Evolutionary conservation across 2,329 filamentous ascomycete genomes (phyloP), one percentile per base, ranked within the genome.

Genomic region (Pezicula neosporulosa): DNA sequence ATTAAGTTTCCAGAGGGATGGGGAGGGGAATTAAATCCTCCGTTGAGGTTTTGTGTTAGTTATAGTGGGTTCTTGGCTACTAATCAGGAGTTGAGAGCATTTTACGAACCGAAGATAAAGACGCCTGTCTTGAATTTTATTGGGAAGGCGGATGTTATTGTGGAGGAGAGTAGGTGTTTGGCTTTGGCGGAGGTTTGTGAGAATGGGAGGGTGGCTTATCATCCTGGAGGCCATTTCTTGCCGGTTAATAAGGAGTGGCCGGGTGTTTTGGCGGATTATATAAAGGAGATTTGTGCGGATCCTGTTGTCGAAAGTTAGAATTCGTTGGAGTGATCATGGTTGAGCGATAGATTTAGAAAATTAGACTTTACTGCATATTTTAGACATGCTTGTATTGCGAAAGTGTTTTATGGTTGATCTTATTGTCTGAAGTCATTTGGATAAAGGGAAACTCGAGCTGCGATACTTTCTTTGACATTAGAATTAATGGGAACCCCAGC

Each of bases 211-310:
- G 63, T 81, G 61, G 79, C 86, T 63, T 90, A 96, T 13, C 55
- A 57, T 68, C 91, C 92, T 2, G 91, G 91, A 7, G 90, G 90
- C 0, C 91, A 96, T 66, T 90, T 94, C 62, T 79, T 96, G 63
- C 91, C 91, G 0, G 83, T 90, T 51, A 82, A 85, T 61, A 88
- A 86, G 72, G 86, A 90, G 58, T 93, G 87, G 78, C 81, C 86
- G 21, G 85, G 86, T 77, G 86, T 85, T 35, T 70, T 93, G 56
- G 83, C 86, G 9, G 81, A 77, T 1, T 94, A 90, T 63, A 82
- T 92, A 44, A 75, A 72, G 60, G 76, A 77, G 56, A 28, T 43
- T 9, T 53, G 51, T 45, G 44, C 9, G 15, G 51, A 44, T 39
- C 21, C 21, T 21, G 21, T 21, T 21, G 21, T 21, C 5, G 21